Evolutionary conservation across 148 eudicot genomes (phyloP).

Genomic region (Chenopodium quinoa): DNA sequence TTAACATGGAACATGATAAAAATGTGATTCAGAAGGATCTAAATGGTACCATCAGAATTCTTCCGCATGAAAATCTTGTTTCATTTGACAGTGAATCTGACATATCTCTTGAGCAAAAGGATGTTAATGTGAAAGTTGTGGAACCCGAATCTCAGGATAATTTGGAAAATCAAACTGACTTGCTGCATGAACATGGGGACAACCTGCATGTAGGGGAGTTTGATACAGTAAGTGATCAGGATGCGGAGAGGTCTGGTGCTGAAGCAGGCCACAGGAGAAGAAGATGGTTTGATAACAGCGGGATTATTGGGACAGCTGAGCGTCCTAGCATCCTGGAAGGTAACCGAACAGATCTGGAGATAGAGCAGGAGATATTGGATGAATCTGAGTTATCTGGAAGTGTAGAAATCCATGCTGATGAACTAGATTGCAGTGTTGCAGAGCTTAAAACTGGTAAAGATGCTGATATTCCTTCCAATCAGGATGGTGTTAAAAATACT

Average conservation of each 20-base stretch:
- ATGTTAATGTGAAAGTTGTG: constrained; percentile 28
- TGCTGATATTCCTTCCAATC: constrained; percentile 20
- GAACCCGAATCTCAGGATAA: constrained; percentile 31
- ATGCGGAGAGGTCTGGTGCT: constrained; percentile 25
- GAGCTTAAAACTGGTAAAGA: constrained; percentile 20
- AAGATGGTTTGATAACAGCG: constrained; percentile 39
- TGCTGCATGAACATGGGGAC: constrained; percentile 17
- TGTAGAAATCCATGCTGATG: constrained; percentile 31
- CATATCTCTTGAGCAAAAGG: constrained; percentile 26
- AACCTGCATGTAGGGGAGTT: constrained; percentile 26
- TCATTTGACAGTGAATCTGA: constrained; percentile 29
- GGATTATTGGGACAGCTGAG: constrained; percentile 21
- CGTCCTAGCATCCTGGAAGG: constrained; percentile 34
- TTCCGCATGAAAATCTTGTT: constrained; percentile 18
- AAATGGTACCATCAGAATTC: constrained; percentile 19
- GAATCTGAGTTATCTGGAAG: constrained; percentile 33
- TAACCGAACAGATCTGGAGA: constrained; percentile 30
- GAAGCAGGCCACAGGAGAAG: constrained; percentile 43
- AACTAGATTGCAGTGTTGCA: constrained; percentile 9
- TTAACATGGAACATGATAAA: constrained; percentile 31
- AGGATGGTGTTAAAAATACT: constrained; percentile 12
- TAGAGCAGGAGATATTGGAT: constrained; percentile 36
- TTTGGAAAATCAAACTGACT: constrained; percentile 28
- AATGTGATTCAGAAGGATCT: constrained; percentile 22
- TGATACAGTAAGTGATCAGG: constrained; percentile 26